Evolutionary conservation across 176 grass and related monocot species (phyloP).

Genomic region (Oryza australiensis): DNA sequence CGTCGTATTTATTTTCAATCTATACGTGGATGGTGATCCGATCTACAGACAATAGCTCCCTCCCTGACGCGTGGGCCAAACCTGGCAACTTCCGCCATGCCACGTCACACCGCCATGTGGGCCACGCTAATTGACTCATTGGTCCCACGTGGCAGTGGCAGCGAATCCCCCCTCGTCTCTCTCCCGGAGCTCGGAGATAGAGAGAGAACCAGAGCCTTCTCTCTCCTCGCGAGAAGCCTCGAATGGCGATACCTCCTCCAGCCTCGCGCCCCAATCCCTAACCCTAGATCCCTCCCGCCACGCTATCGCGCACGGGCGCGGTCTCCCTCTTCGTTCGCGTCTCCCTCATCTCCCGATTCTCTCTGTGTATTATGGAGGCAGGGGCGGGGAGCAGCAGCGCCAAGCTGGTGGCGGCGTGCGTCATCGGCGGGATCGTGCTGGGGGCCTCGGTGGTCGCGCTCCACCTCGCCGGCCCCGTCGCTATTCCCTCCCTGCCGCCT

Average conservation of each 20-base stretch:
- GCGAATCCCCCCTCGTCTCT: too few relatives aligned
- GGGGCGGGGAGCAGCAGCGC: conserved; percentile 29
- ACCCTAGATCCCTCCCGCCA: conserved; percentile 26
- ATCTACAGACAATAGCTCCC: neutral
- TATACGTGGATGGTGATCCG: neutral
- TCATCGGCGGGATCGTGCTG: conserved; percentile 72
- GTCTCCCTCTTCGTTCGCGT: neutral
- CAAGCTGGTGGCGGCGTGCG: conserved; percentile 48
- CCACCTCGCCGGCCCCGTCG: conserved; percentile 35
- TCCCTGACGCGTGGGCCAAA: neutral
- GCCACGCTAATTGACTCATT: neutral
- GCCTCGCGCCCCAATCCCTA: neutral
- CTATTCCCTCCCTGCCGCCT: conserved; percentile 12
- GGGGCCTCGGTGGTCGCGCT: conserved; percentile 54
- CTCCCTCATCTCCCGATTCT: neutral
- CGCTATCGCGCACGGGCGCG: neutral
- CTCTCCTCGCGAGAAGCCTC: neutral
- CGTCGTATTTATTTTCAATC: neutral
- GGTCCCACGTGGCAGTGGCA: neutral
- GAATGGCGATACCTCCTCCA: conserved; percentile 19
- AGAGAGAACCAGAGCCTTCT: neutral
- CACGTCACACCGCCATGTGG: neutral
- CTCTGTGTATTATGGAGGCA: conserved; percentile 41
- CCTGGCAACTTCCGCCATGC: neutral
- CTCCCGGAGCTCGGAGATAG: too few relatives aligned